Base-by-base conservation (phyloP, 768 basidiomycete genomes). In the Sistotremastrum niveocremeum region DNA sequence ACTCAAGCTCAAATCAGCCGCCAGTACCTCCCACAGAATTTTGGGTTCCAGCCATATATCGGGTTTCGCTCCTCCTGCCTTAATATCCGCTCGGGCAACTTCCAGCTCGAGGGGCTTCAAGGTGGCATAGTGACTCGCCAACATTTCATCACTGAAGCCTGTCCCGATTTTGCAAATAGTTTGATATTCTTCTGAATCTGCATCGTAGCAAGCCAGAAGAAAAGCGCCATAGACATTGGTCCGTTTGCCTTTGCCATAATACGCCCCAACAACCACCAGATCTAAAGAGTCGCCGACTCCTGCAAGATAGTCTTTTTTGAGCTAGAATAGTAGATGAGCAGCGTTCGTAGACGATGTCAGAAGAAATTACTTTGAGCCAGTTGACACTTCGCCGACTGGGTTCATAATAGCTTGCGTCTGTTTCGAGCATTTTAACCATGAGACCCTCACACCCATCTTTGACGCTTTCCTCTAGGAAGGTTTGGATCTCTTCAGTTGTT, bases 101-200 rank as follows among this genome's bases (percentile, higher is more conserved):
- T 65, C 66, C 39, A 70, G 63, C 66, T 85, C 88, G 35, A 91
- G 71, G 9, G 88, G 81, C 51, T 84, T 81, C 30, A 99, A 72
- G 3, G 73, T 67, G n/a, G 84, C 76, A 62, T 82, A 84, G 56
- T 94, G 87, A 10, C 72, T 63, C 56, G 84, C 79, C 34, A 99
- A 62, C 48, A 75, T 72, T 58, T 98, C 95, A 55, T 99, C 95
- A 47, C 84, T 86, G 66, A 99, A 98, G 2, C 95, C 95, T 0
- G 95, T 99, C 6, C 95, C 95, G 53, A 99, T 95, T 62, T 99
- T 99, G 74, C 95, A 98, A 44, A 98, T 90, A 4, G 93, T 91
- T 58, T 99, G 95, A 60, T 76, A 98, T 59, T 87, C 85, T 61
- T 97, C 94, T 12, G 84, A 73, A 54, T 98, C 95, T 47, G 79